A percentile compares a stretch with the other conserved stretches of the same genome.
These are phyloP conservation scores for Polyporus arcularius DNA, from an alignment of 768 basidiomycete species.

Conservation along the genomic window DNA sequence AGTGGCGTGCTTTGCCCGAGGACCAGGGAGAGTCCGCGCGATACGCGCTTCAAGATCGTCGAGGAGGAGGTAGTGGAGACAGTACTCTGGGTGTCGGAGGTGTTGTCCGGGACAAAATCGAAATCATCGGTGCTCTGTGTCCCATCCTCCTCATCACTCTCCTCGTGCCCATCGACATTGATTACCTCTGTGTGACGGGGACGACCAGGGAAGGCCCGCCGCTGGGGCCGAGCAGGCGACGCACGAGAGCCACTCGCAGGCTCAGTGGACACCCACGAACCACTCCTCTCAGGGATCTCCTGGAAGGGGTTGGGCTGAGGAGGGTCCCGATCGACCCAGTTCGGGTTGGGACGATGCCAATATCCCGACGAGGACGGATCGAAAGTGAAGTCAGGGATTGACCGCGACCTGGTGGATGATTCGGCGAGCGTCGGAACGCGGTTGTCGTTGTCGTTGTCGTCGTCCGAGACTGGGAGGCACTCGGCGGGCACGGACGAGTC, in stretches of 20 bases:
- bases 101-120: background rate
- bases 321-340: constrained; percentile 31
- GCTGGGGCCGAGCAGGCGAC: background rate
- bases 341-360: constrained; percentile 35
- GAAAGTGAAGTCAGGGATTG: constrained; percentile 10
- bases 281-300: background rate
- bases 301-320: background rate
- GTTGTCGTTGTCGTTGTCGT: background rate
- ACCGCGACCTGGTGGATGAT: background rate
- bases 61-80: constrained; percentile 8
- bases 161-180: background rate
- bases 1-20: constrained; percentile 27
- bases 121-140: background rate
- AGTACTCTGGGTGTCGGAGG: constrained; percentile 1
- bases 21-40: constrained; percentile 21
- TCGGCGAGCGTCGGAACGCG: background rate
- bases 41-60: constrained; percentile 11
- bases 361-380: constrained; percentile 21
- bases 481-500: constrained; percentile 2
- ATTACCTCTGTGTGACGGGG: background rate
- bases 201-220: background rate
- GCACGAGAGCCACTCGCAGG: constrained; percentile 12
- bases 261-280: constrained; percentile 30
- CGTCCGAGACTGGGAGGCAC: constrained; percentile 8
- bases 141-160: background rate